Evolutionary conservation across 164 flowering plant genomes (phyloP).

Genomic region (Akebia trifoliata): DNA sequence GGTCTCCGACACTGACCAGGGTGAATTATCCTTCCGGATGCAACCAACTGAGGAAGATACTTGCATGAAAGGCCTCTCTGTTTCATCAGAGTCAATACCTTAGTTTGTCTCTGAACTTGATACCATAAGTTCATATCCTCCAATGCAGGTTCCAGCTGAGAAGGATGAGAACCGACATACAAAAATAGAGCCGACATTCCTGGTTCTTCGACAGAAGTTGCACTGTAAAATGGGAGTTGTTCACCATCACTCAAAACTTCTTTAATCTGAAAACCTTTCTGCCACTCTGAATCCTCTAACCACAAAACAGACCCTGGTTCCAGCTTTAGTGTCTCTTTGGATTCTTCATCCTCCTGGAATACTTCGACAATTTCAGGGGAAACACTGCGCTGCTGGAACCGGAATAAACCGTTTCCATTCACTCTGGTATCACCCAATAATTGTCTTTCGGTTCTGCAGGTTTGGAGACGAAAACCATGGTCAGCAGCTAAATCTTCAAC

Average conservation of each 20-base stretch:
- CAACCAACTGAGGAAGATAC: constrained; percentile 66
- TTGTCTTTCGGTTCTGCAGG: constrained; percentile 60
- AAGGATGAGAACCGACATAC: constrained; percentile 77
- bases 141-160: constrained; percentile 87
- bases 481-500: constrained; percentile 73
- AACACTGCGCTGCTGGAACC: constrained; percentile 39
- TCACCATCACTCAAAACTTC: constrained; percentile 44
- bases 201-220: constrained; percentile 59
- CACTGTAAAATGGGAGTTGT: constrained; percentile 43
- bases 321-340: constrained; percentile 43
- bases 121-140: constrained; percentile 93
- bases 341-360: constrained; percentile 52
- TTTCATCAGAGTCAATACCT: constrained; percentile 64
- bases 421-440: constrained; percentile 35
- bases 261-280: constrained; percentile 64
- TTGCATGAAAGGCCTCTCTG: constrained; percentile 73
- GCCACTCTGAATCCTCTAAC: constrained; percentile 66
- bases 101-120: constrained; percentile 91
- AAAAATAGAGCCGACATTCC: constrained; percentile 48
- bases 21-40: constrained; percentile 77
- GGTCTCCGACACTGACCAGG: constrained; percentile 65
- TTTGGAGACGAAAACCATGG: constrained; percentile 64
- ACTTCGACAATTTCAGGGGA: constrained; percentile 85
- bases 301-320: constrained; percentile 69
- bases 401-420: constrained; percentile 52